A percentile compares a stretch with the other conserved stretches of the same genome.
These are phyloP conservation scores for Zymoseptoria crescenta DNA, from an alignment of 2,329 filamentous ascomycete genomes.

Conservation along the genomic window DNA sequence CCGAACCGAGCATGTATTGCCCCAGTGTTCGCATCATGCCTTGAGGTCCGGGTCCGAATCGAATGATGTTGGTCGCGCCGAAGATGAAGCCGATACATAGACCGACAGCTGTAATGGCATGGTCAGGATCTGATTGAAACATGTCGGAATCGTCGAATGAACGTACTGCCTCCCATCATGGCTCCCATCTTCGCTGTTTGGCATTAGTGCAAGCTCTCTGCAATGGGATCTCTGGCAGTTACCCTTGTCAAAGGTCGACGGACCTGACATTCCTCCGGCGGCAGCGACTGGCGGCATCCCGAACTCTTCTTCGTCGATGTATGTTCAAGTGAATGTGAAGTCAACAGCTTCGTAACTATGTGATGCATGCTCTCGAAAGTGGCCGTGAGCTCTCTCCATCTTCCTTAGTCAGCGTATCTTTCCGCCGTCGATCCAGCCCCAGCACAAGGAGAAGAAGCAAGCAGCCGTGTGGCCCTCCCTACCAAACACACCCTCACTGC, in stretches of 20 bases:
- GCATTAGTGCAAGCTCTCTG: constrained; percentile 4
- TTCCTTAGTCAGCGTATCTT: not conserved
- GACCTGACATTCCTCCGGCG: constrained; percentile 39
- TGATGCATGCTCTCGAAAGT: not conserved
- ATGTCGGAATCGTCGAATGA: not conserved
- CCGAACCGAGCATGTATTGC: constrained; percentile 93
- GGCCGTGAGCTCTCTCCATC: not conserved
- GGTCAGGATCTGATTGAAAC: not conserved
- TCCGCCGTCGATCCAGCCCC: too few relatives aligned
- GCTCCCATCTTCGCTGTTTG: constrained; percentile 87
- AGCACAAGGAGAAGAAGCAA: not conserved
- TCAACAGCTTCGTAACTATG: not conserved
- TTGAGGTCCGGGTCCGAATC: constrained; percentile 86
- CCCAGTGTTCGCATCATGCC: constrained; percentile 90
- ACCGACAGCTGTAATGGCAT: constrained; percentile 63
- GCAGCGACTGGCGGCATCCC: constrained; percentile 29
- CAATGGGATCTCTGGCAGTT: constrained; percentile 25
- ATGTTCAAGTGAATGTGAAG: not conserved
- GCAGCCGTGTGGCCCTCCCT: not conserved
- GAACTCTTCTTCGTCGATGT: not conserved
- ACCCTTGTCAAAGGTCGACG: constrained; percentile 66
- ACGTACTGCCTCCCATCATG: constrained; percentile 95
- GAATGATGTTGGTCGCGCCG: constrained; percentile 83
- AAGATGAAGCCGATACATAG: constrained; percentile 97
- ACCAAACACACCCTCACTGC: not conserved